Evolutionary conservation across 441 rosid species (phyloP).

Genomic region (Brassica balearica): DNA sequence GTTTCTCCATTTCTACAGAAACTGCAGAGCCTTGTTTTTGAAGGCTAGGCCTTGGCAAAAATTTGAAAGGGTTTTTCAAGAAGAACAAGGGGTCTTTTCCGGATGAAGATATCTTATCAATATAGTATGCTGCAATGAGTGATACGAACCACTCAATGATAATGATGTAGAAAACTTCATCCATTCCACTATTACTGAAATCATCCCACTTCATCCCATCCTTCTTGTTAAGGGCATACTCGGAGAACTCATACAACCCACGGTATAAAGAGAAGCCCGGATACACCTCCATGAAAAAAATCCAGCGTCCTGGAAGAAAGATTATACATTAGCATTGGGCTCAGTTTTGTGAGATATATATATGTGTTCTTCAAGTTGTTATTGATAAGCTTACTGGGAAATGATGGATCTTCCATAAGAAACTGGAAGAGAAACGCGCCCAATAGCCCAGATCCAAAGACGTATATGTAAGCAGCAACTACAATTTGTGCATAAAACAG

Average conservation of each 20-base stretch:
- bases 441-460: constrained; percentile 82
- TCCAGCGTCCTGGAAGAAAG: constrained; percentile 61
- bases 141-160: constrained; percentile 71
- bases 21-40: constrained; percentile 62
- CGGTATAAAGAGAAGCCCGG: constrained; percentile 89
- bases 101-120: constrained; percentile 64
- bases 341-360: neutral
- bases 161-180: constrained; percentile 66
- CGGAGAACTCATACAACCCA: constrained; percentile 82
- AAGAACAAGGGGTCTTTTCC: constrained; percentile 65
- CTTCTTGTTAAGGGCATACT: constrained; percentile 50
- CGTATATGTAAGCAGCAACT: constrained; percentile 68
- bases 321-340: constrained; percentile 6
- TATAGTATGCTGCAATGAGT: constrained; percentile 68
- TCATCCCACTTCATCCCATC: constrained; percentile 81
- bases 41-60: constrained; percentile 50
- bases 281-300: constrained; percentile 74
- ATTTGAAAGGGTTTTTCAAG: constrained; percentile 48
- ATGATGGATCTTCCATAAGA: constrained; percentile 69
- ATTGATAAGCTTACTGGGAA: constrained; percentile 68
- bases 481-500: constrained; percentile 35
- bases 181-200: constrained; percentile 70
- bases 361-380: constrained; percentile 1
- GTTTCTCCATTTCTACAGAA: constrained; percentile 73
- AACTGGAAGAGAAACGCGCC: constrained; percentile 72